phyloP scores from a whole-genome alignment of 352 stramenopile genomes.

The Pelagophyceae sp. region DNA sequence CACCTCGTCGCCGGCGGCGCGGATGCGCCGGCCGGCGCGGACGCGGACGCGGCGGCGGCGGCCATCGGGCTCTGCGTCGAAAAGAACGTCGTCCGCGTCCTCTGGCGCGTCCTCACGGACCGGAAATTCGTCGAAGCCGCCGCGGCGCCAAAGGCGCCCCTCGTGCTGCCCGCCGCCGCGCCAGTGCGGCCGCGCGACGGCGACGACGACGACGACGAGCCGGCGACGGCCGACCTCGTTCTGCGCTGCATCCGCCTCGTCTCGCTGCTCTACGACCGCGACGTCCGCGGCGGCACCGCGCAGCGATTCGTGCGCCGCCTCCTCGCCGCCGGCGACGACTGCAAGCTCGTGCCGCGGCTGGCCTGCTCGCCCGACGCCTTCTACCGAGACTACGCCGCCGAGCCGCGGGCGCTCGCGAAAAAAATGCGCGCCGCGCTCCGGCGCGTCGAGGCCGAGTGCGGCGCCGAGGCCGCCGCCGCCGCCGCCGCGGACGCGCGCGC shows the following conservation, averaged over 20 bases:
- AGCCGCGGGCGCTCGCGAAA: not conserved
- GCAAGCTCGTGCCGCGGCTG: not conserved
- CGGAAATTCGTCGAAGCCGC: too few species aligned
- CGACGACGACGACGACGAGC: not conserved
- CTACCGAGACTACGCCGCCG: not conserved
- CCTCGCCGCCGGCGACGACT: not conserved
- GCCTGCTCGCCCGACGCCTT: not conserved
- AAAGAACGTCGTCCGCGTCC: not conserved
- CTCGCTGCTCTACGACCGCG: not conserved
- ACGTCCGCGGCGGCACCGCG: not conserved
- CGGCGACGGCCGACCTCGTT: not conserved
- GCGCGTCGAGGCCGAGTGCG: not conserved
- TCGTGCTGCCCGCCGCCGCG: not conserved
- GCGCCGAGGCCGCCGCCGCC: not conserved
- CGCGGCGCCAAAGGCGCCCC: not conserved
- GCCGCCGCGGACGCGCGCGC: too few species aligned
- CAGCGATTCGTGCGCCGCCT: not conserved
- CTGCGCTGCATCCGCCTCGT: not conserved
- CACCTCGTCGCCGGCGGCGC: not conserved
- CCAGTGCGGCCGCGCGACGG: not conserved
- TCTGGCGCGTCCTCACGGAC: not conserved
- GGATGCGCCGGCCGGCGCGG: too few species aligned
- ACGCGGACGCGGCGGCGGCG: too few species aligned
- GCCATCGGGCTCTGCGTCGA: not conserved
- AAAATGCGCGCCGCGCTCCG: not conserved